A percentile compares a stretch with the other conserved stretches of the same genome.
These are phyloP conservation scores for Fomitopsis serialis DNA, from an alignment of 768 basidiomycete species.

Conservation along the genomic window DNA sequence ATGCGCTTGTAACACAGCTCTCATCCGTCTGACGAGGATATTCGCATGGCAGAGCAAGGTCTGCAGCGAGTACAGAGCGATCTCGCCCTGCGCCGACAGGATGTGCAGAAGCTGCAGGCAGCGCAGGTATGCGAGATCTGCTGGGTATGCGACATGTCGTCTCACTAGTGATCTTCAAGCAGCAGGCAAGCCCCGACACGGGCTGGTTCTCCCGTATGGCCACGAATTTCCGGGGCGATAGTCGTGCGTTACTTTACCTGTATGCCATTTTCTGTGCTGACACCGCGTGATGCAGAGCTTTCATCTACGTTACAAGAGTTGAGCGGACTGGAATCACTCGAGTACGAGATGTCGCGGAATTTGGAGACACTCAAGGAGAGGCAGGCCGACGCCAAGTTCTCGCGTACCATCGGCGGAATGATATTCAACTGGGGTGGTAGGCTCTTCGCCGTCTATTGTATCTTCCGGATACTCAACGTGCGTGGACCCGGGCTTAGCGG, in stretches of 20 bases:
- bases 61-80: conserved; percentile 58
- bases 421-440: conserved; percentile 41
- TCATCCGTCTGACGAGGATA: conserved; percentile 43
- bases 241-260: conserved; percentile 14
- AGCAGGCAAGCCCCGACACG: conserved; percentile 11
- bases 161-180: neutral
- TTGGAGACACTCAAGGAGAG: conserved; percentile 44
- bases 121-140: conserved; percentile 16
- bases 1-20: conserved; percentile 2
- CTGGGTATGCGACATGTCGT: neutral
- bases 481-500: conserved; percentile 20
- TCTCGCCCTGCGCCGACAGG: conserved; percentile 34
- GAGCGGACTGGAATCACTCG: conserved; percentile 58
- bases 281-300: conserved; percentile 28
- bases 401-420: conserved; percentile 50
- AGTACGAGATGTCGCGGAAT: conserved; percentile 61
- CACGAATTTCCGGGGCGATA: conserved; percentile 44
- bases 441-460: conserved; percentile 64
- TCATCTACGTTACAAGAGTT: conserved; percentile 47
- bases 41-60: conserved; percentile 51
- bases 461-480: conserved; percentile 57
- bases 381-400: conserved; percentile 43
- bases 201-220: conserved; percentile 48
- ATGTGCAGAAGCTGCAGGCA: conserved; percentile 27
- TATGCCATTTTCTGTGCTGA: neutral